Base-by-base conservation (phyloP, 2,329 filamentous ascomycete species). In the Monosporascus sp. region DNA sequence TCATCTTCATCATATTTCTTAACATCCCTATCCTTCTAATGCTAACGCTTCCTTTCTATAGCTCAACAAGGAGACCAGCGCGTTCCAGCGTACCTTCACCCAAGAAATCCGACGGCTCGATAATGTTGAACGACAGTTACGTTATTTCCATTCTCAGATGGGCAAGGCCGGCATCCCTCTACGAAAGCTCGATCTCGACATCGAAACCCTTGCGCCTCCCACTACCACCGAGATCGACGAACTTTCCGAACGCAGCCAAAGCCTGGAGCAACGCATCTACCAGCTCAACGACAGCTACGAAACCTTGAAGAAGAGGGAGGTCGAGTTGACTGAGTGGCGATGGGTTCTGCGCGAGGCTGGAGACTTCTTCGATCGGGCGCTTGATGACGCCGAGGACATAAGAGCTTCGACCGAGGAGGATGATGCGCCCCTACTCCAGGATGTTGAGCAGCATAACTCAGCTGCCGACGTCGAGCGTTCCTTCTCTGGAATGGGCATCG, bases 241-340 rank as follows among this genome's bases (percentile, higher is more conserved):
- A 71, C 84, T 99, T 57, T 84, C 90, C 54, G 93, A 97, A 69
- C 89, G 93, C 65, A 90, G 90, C 70, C 90, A 97, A 74, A 88
- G 85, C 72, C 81, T 99, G 52, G 94, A 99, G 74, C 89, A 95
- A 75, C 85, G 94, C 57, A 84, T 99, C 60, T 87, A 85, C 54
- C 93, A 92, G 61, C 76, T 99, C 57, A 97, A 97, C 70, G 94
- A 97, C 69, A 97, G 92, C 76, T 97, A 99, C 73, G 94, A 99
- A 77, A 97, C 91, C 17, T 75, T 99, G 70, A 97, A 97, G 83
- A 97, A 94, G 77, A 86, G 93, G 53, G 94, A 97, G 77, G 90
- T 96, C 55, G 94, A 99, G 71, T 79, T 99, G 64, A 96, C 89
- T 11, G 94, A 99, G 75, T 97, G 94, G 94, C 88, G 95, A 66